Evolutionary conservation across 2,329 filamentous ascomycete genomes (phyloP), one percentile per base, ranked within the genome.

Genomic region (Endoconidiophora polonica): DNA sequence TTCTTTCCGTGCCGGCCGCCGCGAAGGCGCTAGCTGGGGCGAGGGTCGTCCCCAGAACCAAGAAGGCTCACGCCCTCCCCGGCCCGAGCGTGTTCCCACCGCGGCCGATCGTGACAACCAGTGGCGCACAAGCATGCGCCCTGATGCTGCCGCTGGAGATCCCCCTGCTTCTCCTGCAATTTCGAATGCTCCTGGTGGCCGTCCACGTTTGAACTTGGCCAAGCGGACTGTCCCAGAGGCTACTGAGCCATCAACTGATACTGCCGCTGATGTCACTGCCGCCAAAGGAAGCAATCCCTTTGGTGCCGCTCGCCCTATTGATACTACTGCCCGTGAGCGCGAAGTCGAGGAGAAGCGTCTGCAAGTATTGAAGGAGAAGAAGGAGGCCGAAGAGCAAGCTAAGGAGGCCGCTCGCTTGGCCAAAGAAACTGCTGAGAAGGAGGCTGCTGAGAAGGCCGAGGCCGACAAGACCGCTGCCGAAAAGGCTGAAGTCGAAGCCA

Each of bases 61-160:
- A 60, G 83, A 87, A 55, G 84, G 83, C 26, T 86, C 86, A 22
- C 77, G 85, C 55, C 84, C 85, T 54, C 85, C 86, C 39, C 77
- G 83, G 60, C 78, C 83, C 59, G 82, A 86, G 62, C 77, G 85
- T 58, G 73, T 73, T 46, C 84, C 83, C 20, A 96, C 85, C 51
- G 91, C 91, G 39, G 84, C 91, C 46, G 91, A 98, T 54, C 77
- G 85, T 61, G 91, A 96, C 63, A 93, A 80, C 67, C 81, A 94
- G 66, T 98, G 91, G 91, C 83, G 91, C 59, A 73, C 75, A 57
- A 84, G 76, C 65, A 96, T 96, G 88, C 83, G 79, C 57, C 86
- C 90, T n/a, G 88, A 93, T 59, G 66, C 73, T 36, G 63, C 72
- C 57, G 83, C 85, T 7, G 78, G 86, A 4, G 79, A 85, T 22